Conservation (phyloP, 352 stramenopile genomes). For the Phytophthora pluvialis region DNA sequence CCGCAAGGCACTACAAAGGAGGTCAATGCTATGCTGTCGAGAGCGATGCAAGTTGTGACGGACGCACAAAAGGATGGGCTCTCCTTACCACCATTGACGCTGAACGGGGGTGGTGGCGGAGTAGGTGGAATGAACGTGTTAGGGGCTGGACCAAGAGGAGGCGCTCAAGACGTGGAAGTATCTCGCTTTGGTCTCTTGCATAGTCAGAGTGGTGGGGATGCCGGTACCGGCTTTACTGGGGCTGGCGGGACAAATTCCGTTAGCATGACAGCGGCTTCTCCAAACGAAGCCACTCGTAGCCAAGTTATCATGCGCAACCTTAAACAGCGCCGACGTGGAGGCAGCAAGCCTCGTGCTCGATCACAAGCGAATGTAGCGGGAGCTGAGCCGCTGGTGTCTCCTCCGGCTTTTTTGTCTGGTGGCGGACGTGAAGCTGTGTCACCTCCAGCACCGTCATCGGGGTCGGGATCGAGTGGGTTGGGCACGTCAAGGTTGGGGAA, state of each 20-base stretch:
- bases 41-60: conserved; percentile 42
- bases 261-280: conserved; percentile 17
- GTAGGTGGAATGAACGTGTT: conserved; percentile 19
- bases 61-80: conserved; percentile 34
- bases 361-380: conserved; percentile 32
- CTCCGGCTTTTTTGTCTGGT: conserved; percentile 26
- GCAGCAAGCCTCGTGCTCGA: conserved; percentile 39
- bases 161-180: conserved; percentile 32
- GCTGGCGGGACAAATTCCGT: neutral
- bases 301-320: conserved; percentile 53
- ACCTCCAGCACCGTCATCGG: conserved; percentile 27
- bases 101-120: conserved; percentile 7
- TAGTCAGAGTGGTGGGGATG: conserved; percentile 27
- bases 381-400: conserved; percentile 26
- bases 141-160: conserved; percentile 14
- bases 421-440: conserved; percentile 29
- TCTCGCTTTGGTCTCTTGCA: conserved; percentile 36
- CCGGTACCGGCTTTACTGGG: conserved; percentile 3
- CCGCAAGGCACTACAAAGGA: conserved; percentile 35
- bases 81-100: conserved; percentile 10
- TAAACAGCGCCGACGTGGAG: conserved; percentile 43
- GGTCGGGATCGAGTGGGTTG: conserved; percentile 20
- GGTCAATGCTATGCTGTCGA: conserved; percentile 44
- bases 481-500: conserved; percentile 42
- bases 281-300: conserved; percentile 38